These are phyloP conservation scores for Knoxdaviesia capensis DNA, from an alignment of 2,329 filamentous ascomycete species.

Conservation along the genomic window DNA sequence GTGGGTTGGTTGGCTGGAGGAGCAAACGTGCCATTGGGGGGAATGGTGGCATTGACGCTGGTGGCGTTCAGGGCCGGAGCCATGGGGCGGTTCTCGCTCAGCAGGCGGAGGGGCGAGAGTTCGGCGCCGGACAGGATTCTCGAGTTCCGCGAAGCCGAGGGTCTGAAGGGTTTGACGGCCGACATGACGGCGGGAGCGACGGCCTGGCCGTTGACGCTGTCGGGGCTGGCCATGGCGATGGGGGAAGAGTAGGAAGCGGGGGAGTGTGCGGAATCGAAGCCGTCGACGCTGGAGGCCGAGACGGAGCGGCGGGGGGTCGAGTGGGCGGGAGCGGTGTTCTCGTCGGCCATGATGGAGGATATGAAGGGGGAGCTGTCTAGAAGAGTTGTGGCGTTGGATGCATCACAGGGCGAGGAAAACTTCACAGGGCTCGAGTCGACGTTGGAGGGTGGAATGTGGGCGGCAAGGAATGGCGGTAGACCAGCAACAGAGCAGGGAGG, in stretches of 20 bases:
- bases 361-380: not conserved
- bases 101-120: conserved; percentile 36
- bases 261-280: too few relatives aligned
- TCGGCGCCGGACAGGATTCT: conserved; percentile 24
- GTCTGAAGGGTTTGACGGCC: too few relatives aligned
- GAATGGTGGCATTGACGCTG: conserved; percentile 4
- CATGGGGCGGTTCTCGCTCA: conserved; percentile 10
- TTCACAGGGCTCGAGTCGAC: not conserved
- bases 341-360: conserved; percentile 3
- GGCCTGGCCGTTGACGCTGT: too few relatives aligned
- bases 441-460: conserved; percentile 1
- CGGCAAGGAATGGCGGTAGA: conserved; percentile 2
- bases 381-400: too few relatives aligned
- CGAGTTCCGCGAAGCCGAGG: too few relatives aligned
- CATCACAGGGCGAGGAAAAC: too few relatives aligned
- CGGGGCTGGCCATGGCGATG: too few relatives aligned
- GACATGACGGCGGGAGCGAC: too few relatives aligned
- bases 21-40: too few relatives aligned
- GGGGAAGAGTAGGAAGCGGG: too few relatives aligned
- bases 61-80: conserved; percentile 8
- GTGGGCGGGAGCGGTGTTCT: not conserved
- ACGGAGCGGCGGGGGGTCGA: not conserved
- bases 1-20: conserved; percentile 2
- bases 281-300: too few relatives aligned
- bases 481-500: conserved; percentile 3